Base-by-base conservation (phyloP, 176 grass and related monocot genomes). In the Oryza coarctata region DNA sequence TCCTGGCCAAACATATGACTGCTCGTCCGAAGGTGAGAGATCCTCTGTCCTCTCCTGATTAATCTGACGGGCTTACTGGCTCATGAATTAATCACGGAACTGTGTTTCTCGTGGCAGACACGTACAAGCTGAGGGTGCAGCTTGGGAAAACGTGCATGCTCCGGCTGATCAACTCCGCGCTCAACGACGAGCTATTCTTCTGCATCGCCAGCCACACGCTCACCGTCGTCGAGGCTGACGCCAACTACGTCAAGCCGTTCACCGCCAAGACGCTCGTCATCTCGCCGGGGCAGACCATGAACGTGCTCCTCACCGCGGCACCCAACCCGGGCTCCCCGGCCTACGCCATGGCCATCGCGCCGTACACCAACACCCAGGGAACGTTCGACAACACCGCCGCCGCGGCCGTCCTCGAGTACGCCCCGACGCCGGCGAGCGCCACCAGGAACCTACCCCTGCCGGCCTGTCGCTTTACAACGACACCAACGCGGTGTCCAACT, bases 111-210 rank as follows among this genome's bases (percentile, higher is more conserved):
- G 25, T 70, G 12, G 12, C 70, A 97, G 95, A 88, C 65, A 91
- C 88, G 66, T 98, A 79, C 87, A 89, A 86, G 82, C 76, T 98
- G 7, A 85, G 89, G 68, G 95, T 98, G 28, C 68, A 71, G 67
- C 90, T 84, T 2, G 83, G 86, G 1, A 82, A 45, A 12, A 98
- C 86, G 39, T 98, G 93, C 83, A 47, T 98, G 73, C 90, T 97
- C 60, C 88, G 95, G 11, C 66, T 98, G 5, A 89, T 98, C 78
- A 91, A 92, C 83, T 89, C 92, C 25, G 92, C 92, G 66, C 92
- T 98, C 77, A 98, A 94, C 80, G 67, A 90, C 30, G 95, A 94
- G 35, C 95, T 89, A 78, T 98, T 93, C 88, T 98, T 98, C 82
- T 77, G 64, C 15, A 86, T 98, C 65, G 88, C 95, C 86, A 89